phyloP scores from a whole-genome alignment of 148 eudicot genomes.

The Tetragonia tetragonoides region DNA sequence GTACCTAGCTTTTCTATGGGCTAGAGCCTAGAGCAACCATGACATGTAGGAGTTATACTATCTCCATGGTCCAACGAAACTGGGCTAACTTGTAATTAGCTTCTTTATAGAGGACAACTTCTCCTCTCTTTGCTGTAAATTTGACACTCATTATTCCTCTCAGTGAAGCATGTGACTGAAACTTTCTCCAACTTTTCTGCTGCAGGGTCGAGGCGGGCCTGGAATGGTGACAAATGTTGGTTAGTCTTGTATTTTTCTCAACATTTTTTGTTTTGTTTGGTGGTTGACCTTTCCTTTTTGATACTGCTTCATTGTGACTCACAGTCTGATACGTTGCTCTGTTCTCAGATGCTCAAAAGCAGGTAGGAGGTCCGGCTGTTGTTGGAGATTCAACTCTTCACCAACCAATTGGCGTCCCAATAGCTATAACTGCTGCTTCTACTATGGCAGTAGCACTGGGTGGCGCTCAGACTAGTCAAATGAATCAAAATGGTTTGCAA shows the following conservation, averaged over 20 bases:
- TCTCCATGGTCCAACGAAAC: too few species aligned
- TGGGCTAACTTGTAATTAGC: too few species aligned
- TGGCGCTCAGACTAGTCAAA: constrained; percentile 58
- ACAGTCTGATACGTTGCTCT: constrained; percentile 8
- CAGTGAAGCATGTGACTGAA: constrained; percentile 7
- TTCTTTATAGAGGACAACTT: too few species aligned
- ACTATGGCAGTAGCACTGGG: constrained; percentile 91
- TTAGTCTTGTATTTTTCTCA: constrained; percentile 34
- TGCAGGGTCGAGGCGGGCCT: constrained; percentile 97
- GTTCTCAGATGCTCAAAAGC: constrained; percentile 63
- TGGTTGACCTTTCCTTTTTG: constrained; percentile 10
- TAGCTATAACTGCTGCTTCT: constrained; percentile 81
- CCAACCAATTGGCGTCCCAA: constrained; percentile 73
- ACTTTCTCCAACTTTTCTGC: constrained; percentile 14
- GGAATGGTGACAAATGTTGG: constrained; percentile 71
- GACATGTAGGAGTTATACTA: too few species aligned
- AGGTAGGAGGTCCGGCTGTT: constrained; percentile 54
- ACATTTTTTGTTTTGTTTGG: constrained; percentile 3
- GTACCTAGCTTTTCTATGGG: too few species aligned
- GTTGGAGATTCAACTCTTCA: constrained; percentile 44
- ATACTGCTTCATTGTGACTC: not conserved
- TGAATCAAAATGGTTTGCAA: constrained; percentile 53
- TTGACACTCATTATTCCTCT: not conserved
- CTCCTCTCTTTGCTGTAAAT: too few species aligned
- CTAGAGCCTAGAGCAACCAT: too few species aligned